A percentile compares a stretch with the other conserved stretches of the same genome.
Evolutionary conservation across 371 early-diverging fungal species (phyloP).

Genomic region (Apophysomyces elegans): DNA sequence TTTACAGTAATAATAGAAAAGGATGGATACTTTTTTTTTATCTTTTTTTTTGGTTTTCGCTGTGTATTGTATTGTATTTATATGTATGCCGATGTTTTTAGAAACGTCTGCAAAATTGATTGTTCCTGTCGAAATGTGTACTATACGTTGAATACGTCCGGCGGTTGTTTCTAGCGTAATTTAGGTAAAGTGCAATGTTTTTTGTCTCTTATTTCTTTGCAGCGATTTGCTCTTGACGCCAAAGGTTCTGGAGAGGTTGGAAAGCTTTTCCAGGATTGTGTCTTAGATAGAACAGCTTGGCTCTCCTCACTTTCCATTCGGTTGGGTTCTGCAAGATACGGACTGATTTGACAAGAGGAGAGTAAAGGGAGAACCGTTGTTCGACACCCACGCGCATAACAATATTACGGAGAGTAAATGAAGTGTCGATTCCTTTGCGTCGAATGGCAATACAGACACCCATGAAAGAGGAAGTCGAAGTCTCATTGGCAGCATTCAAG

Average conservation of each 20-base stretch:
- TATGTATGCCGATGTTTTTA: background rate
- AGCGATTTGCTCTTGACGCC: constrained; percentile 54
- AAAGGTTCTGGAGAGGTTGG: constrained; percentile 59
- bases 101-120: no score
- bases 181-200: background rate
- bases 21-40: background rate
- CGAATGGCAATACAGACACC: constrained; percentile 85
- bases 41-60: background rate
- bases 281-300: constrained; percentile 81
- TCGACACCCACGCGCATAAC: constrained; percentile 86
- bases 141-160: background rate
- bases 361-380: constrained; percentile 76
- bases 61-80: background rate
- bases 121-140: background rate
- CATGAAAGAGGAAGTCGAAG: constrained; percentile 71
- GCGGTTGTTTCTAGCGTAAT: no score
- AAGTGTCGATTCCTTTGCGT: constrained; percentile 78
- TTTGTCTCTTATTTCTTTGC: constrained; percentile 17
- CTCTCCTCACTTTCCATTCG: constrained; percentile 67
- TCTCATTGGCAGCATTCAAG: constrained; percentile 67
- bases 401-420: constrained; percentile 80
- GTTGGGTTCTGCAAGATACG: constrained; percentile 69
- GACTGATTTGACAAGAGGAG: constrained; percentile 83
- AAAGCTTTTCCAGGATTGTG: constrained; percentile 79
- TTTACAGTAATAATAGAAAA: background rate